Percentiles rank a stretch among this genome's conserved stretches.
Evolutionary conservation across 140 eudicot genomes (phyloP).

Genomic region (Ambrosia hybrid): DNA sequence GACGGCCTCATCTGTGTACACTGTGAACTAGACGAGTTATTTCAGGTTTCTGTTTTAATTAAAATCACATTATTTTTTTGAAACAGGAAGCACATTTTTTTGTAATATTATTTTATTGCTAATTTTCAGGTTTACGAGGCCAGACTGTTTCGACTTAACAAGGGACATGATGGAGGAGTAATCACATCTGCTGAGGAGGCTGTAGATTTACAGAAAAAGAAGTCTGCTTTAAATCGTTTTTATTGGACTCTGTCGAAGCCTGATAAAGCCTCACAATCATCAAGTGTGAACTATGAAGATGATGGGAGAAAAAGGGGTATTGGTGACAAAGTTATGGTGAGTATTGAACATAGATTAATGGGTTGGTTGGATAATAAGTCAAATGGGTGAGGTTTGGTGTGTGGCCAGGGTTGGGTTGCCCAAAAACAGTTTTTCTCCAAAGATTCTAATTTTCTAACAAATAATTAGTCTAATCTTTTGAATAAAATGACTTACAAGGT

Average conservation of each 20-base stretch:
- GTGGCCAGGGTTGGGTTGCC: not conserved
- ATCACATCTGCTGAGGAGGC: constrained; percentile 88
- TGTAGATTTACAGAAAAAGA: constrained; percentile 65
- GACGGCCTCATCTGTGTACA: constrained; percentile 83
- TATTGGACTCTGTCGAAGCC: constrained; percentile 64
- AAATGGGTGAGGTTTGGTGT: constrained; percentile 3
- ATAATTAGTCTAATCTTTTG: not conserved
- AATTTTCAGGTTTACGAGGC: constrained; percentile 82
- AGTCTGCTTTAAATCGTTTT: constrained; percentile 62
- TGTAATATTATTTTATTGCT: not conserved
- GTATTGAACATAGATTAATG: constrained; percentile 22
- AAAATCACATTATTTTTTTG: not conserved
- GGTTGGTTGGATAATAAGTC: not conserved
- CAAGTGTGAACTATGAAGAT: constrained; percentile 44
- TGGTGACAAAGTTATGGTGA: constrained; percentile 70
- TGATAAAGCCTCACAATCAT: constrained; percentile 44
- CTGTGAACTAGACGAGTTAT: constrained; percentile 83
- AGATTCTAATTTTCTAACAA: no score
- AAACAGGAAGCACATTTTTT: constrained; percentile 12
- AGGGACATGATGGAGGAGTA: constrained; percentile 59
- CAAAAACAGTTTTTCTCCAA: no score
- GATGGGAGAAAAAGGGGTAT: constrained; percentile 69
- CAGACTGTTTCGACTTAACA: constrained; percentile 77
- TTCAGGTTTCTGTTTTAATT: constrained; percentile 59
- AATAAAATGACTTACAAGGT: not conserved